Base-by-base conservation (phyloP, 352 stramenopile genomes). In the Phytophthora meadii region DNA sequence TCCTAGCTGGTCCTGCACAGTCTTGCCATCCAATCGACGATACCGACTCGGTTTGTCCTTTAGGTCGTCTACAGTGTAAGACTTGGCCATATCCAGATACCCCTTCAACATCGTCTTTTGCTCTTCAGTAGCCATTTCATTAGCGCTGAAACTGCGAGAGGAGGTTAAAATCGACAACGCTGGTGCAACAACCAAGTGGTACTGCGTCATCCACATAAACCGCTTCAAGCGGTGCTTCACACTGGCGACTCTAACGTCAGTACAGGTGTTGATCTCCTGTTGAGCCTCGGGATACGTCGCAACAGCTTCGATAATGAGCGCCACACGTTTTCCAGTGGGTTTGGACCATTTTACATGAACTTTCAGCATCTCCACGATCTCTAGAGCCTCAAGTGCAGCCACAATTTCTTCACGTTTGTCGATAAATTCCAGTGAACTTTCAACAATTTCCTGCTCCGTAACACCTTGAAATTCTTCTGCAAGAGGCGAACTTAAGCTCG, bases 301-400 rank as follows among this genome's bases (percentile, higher is more conserved):
- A 24, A 89, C 63, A 1, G 84, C 84, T 50, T 92, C 84, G 19
- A 90, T 68, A 17, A 90, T 85, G 39, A 85, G 59, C 27, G 79
- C 80, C 40, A 88, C 76, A 9, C 81, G 79, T 67, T 92, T 92
- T 52, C 81, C 81, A 36, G 74, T 78, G 1, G 81, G 77, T 46
- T 90, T 90, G 11, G 84, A 76, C 81, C 81, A 90, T 54, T 92
- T 92, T 28, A 92, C 80, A 49, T 89, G 85, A 46, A 73, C 68
- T 66, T 92, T 92, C 24, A 92, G 76, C 76, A 90, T 75, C 56
- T 92, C 84, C 32, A 90, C 71, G 46, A 90, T 73, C 44, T 84
- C 72, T 24, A 72, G 74, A 1, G 61, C 65, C 28, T 77, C 68
- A 10, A 89, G 50, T 10, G 49, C 19, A 22, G 51, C 50, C 3